These are phyloP conservation scores for Polygonum maritimum DNA, from an alignment of 148 eudicot species.

Conservation along the genomic window DNA sequence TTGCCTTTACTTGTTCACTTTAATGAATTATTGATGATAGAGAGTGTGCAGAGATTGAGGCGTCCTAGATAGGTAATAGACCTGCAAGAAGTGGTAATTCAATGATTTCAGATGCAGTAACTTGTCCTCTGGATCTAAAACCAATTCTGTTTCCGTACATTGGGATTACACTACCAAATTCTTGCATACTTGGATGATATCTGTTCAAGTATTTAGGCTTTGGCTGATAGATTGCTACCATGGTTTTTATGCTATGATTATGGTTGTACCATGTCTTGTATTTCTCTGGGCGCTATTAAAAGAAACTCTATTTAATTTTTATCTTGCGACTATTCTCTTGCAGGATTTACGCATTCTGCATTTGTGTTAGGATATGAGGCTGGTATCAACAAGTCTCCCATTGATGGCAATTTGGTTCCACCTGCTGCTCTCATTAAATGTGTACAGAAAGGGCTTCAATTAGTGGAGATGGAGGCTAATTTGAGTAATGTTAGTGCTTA, in stretches of 20 bases:
- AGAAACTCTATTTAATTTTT: background rate
- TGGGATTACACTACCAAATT: background rate
- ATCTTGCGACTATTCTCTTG: background rate
- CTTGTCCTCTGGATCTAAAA: background rate
- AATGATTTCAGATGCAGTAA: conserved; percentile 1
- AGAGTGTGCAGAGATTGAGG: background rate
- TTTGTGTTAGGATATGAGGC: conserved; percentile 64
- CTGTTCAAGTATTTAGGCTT: background rate
- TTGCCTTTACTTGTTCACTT: background rate
- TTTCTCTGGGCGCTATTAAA: background rate
- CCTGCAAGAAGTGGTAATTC: background rate
- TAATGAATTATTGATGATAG: background rate
- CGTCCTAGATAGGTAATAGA: background rate
- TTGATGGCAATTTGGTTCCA: conserved; percentile 65
- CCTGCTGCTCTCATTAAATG: conserved; percentile 61
- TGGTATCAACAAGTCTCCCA: conserved; percentile 40
- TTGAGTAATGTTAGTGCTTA: conserved; percentile 37
- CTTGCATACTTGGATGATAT: background rate
- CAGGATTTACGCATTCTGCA: conserved; percentile 70
- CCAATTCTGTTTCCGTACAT: background rate
- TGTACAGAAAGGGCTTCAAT: conserved; percentile 65
- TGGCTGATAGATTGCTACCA: background rate
- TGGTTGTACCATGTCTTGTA: background rate
- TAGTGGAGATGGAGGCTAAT: conserved; percentile 65
- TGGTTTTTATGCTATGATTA: background rate